Base-by-base conservation (phyloP, 805 yeast genomes). In the Grigorovia humatica region DNA sequence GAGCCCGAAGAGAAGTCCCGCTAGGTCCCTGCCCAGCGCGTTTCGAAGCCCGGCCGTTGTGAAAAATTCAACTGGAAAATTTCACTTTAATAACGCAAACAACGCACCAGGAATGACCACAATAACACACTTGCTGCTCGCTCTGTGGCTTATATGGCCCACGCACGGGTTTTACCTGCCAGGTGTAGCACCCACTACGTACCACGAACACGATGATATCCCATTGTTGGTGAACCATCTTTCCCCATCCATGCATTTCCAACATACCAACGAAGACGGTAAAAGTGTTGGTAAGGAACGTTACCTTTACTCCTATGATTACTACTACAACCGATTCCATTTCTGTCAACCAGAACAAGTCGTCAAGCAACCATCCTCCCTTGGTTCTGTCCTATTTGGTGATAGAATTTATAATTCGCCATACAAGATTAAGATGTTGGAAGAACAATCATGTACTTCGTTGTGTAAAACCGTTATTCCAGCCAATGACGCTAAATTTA, bases 371-470 rank as follows among this genome's bases (percentile, higher is more conserved):
- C 81, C 87, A 56, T 98, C 89, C 70, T 83, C 95, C 11, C 75
- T 93, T 50, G 99, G 99, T 9, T 83, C 97, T 1, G 84, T 93
- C 57, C 77, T 93, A 53, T 89, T 93, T 66, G 99, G 99, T 57
- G 99, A 93, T 70, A 77, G 99, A 65, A 89, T 93, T 56, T 89
- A 86, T 74, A 83, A 87, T 62, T 89, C 98, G 9, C 97, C 98
- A 6, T 88, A 87, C 62, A 79, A 83, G 49, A 71, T 93, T 55
- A 74, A 79, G 41, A 86, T 93, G 95, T 74, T 85, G 56, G 77
- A 85, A 64, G 79, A 86, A 55, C 76, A 77, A 61, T 66, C 75
- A 5, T 93, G 99, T 73, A 74, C 74, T 50, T 58, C 65, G n/a
- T 71, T 90, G 50, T 93, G 99, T 70, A 59, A 75, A 1, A 60